Base-by-base conservation (phyloP, 805 yeast genomes). In the Barnettozyma populi region DNA sequence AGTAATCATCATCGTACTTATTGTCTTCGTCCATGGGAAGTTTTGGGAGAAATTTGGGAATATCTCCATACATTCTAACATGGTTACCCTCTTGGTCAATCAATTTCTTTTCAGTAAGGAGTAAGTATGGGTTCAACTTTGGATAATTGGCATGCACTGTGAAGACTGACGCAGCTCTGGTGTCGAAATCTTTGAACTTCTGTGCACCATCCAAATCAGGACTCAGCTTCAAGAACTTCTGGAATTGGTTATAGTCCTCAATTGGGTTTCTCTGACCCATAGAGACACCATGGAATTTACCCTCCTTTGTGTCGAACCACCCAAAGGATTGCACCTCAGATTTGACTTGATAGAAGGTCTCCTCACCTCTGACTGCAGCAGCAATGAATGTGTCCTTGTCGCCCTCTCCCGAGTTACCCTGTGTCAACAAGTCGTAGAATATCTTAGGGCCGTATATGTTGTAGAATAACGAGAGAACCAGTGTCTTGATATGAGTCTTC, bases 371-470 rank as follows among this genome's bases (percentile, higher is more conserved):
- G 29, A 56, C 47, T 3, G 90, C 86, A 1, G 88, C 90, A 9
- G 84, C 79, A 36, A 80, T 74, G 54, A 82, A 84, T 0, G 92
- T 83, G 58, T 85, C 92, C 60, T 85, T 85, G 59, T 85, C 92
- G 44, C 92, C 90, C 67, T 84, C 86, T 24, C 92, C 92, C 1
- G 88, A 81, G 23, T 79, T 71, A 4, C 88, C 88, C 59, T 84
- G 90, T 0, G 87, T 76, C 53, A 85, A 70, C 48, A 85, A 63
- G 10, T 82, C 84, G 56, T 84, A 85, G 61, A 79, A 85, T 65
- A 75, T 80, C 8, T 70, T 63, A 1, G 89, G 89, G 0, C 92
- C 90, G 62, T 70, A 69, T 1, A 80, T 64, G 55, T 85, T 84
- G 62, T 85, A 85, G 62, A 82, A 84, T 36, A 80, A 67, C 3